phyloP scores from a whole-genome alignment of 2,329 filamentous ascomycete genomes.

The Verticillium nubilum region DNA sequence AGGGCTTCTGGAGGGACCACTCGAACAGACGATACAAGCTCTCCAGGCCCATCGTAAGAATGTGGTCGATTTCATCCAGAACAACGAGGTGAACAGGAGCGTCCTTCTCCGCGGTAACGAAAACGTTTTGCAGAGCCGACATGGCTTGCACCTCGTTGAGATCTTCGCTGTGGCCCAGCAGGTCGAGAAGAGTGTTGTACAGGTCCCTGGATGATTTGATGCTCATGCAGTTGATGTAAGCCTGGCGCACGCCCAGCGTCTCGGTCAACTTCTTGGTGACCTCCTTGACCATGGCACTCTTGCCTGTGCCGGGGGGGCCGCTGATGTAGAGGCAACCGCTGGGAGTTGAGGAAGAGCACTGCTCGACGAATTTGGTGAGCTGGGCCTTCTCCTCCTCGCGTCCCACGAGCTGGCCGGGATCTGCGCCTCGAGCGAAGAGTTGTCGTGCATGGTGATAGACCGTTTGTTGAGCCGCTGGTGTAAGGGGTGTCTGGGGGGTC shows the following conservation, averaged over 20 bases:
- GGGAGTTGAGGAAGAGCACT: constrained; percentile 51
- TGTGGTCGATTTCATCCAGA: constrained; percentile 91
- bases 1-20: constrained; percentile 81
- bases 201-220: constrained; percentile 84
- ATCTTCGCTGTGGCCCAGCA: constrained; percentile 55
- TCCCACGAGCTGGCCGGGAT: constrained; percentile 70
- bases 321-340: constrained; percentile 91
- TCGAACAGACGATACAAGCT: constrained; percentile 93
- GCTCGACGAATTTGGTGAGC: constrained; percentile 63
- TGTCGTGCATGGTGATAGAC: constrained; percentile 86
- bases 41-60: constrained; percentile 82
- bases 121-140: constrained; percentile 62
- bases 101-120: constrained; percentile 56
- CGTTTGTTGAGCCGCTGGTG: constrained; percentile 63
- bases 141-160: constrained; percentile 62
- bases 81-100: constrained; percentile 70
- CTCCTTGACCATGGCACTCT: constrained; percentile 87
- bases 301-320: constrained; percentile 91
- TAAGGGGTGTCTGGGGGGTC: constrained; percentile 70
- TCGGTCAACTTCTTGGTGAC: constrained; percentile 57
- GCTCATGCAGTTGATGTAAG: constrained; percentile 95
- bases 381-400: constrained; percentile 65
- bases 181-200: constrained; percentile 71
- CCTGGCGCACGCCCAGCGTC: constrained; percentile 53
- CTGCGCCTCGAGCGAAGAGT: constrained; percentile 74